Evolutionary conservation across 306 rosid genomes (phyloP), one percentile per base, ranked within the genome.

Genomic region (Aeschynomene evenia): DNA sequence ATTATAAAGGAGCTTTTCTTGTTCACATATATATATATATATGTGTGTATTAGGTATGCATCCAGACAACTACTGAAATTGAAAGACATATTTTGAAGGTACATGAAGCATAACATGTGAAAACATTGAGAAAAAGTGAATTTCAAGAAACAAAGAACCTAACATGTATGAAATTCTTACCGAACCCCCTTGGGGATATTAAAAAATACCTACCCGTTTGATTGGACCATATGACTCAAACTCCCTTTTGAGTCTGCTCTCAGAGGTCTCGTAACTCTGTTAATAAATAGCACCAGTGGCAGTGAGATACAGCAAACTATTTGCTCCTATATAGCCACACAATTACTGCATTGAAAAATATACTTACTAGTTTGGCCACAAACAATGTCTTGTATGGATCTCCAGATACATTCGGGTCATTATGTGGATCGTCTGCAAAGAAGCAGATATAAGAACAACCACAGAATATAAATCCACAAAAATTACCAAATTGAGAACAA

Each of bases 181-280:
- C 99, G 77, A 91, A 85, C 70, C 80, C 79, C 92, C 77, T 72
- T 67, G 79, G 81, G 85, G 86, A 81, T 79, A 82, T 84, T 85
- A 89, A 82, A 78, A 34, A 75, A 88, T 79, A 91, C 99, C 97
- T 94, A 94, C 99, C 99, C 96, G 85, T 85, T 94, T 94, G 92
- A 95, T 86, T 80, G 97, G 86, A 77, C 99, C 99, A 85, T 91
- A 91, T 40, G 91, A 85, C 75, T 95, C 99, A 87, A 95, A 89
- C 87, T 95, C 99, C 92, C 97, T 91, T 87, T 87, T 91, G 77
- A 95, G 79, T 87, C 91, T 84, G 97, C 99, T 91, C 81, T 95
- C 97, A 66, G 88, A 78, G 70, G 93, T 84, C 82, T 95, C 97
- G 46, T 91, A 95, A 79, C 89, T 95, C 99, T 95, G 97, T 83